These are phyloP conservation scores for Leccinum boreale DNA, from an alignment of 768 basidiomycete genomes.

Conservation along the genomic window DNA sequence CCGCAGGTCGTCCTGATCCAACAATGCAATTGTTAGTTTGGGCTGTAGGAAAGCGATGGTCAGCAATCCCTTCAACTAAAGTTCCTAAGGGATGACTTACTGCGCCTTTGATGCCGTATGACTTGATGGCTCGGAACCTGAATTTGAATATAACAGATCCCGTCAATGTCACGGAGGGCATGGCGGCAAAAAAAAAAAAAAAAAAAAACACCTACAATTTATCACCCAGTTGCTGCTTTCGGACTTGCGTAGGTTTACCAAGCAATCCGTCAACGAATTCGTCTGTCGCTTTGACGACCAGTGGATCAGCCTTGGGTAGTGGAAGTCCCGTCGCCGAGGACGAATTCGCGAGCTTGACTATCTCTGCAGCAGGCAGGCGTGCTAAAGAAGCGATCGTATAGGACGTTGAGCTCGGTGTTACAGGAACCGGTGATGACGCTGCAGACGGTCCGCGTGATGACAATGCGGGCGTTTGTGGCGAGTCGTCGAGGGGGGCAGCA, in stretches of 20 bases:
- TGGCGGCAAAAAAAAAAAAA: constrained; percentile 6
- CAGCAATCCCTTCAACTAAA: background rate
- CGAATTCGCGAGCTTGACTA: constrained; percentile 61
- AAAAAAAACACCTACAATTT: constrained; percentile 51
- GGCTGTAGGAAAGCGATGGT: constrained; percentile 42
- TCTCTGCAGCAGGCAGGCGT: constrained; percentile 69
- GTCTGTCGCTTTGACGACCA: constrained; percentile 66
- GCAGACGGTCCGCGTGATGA: constrained; percentile 74
- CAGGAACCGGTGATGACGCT: constrained; percentile 65
- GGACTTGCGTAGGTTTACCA: constrained; percentile 51
- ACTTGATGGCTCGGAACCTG: constrained; percentile 61
- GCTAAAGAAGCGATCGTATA: constrained; percentile 73
- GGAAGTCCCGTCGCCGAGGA: constrained; percentile 48
- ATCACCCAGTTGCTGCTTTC: constrained; percentile 81
- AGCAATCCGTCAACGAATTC: constrained; percentile 64
- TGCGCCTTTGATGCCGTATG: constrained; percentile 78
- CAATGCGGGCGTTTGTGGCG: constrained; percentile 74
- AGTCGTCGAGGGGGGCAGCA: constrained; percentile 38
- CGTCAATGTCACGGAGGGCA: constrained; percentile 17
- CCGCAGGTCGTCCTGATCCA: constrained; percentile 84
- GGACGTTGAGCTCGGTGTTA: constrained; percentile 46
- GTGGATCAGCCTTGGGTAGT: constrained; percentile 66
- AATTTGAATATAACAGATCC: constrained; percentile 5
- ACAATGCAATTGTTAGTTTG: constrained; percentile 77
- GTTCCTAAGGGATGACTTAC: constrained; percentile 38